These are phyloP conservation scores for Helichrysum umbraculigerum DNA, from an alignment of 129 eudicot genomes.

Conservation along the genomic window DNA sequence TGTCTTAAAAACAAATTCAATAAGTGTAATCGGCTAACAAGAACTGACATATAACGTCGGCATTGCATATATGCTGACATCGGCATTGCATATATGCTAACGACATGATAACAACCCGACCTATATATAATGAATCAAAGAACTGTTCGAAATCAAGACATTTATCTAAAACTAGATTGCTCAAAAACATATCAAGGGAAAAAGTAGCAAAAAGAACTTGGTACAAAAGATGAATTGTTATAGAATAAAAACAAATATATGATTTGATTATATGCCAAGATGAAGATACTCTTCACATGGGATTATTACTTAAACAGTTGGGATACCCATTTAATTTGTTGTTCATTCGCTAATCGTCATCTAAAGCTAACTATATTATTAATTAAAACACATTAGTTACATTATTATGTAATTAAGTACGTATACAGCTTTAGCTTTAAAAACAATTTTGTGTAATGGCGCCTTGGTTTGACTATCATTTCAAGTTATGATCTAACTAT, in stretches of 20 bases:
- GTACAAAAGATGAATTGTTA: conserved; percentile 24
- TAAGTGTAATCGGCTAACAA: background rate
- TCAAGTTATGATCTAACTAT: conserved; percentile 16
- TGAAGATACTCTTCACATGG: conserved; percentile 35
- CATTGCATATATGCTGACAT: background rate
- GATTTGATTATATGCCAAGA: conserved; percentile 42
- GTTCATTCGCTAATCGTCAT: conserved; percentile 18
- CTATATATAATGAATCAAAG: conserved; percentile 10
- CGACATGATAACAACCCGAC: conserved; percentile 5
- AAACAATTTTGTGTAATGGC: conserved; percentile 5
- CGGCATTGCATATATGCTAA: background rate
- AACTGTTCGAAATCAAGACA: conserved; percentile 16
- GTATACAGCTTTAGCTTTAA: background rate
- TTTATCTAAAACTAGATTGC: conserved; percentile 7
- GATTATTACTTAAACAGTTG: conserved; percentile 30
- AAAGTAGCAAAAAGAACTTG: conserved; percentile 28
- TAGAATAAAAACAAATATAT: conserved; percentile 18
- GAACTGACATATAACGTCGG: background rate
- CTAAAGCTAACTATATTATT: background rate
- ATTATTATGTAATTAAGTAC: background rate
- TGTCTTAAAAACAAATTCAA: too few species aligned
- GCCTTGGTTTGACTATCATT: conserved; percentile 17
- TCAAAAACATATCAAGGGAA: conserved; percentile 23
- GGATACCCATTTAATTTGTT: conserved; percentile 18
- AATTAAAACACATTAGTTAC: background rate